phyloP scores from a whole-genome alignment of 805 yeast species.

The Metschnikowia matae region DNA sequence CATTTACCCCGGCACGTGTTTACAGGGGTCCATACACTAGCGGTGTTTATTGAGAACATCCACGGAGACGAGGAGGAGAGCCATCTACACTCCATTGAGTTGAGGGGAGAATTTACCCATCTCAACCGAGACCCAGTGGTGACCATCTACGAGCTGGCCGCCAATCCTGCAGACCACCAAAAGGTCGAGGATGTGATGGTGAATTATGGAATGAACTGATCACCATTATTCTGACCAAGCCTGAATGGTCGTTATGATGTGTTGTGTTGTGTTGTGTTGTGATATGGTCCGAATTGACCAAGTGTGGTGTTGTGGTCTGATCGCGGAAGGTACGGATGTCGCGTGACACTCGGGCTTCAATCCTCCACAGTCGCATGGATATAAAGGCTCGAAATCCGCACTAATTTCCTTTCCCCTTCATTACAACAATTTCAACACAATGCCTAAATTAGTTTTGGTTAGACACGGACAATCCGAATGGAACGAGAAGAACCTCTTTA shows the following conservation, averaged over 20 bases:
- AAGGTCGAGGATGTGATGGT: slow-evolving; percentile 18
- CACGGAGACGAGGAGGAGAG: slow-evolving; percentile 44
- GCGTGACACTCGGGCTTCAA: slow-evolving; percentile 17
- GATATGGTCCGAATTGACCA: too few relatives aligned
- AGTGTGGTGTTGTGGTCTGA: slow-evolving; percentile 8
- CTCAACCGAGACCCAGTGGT: slow-evolving; percentile 65
- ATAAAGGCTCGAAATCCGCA: slow-evolving; percentile 4
- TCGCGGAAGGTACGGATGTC: background rate
- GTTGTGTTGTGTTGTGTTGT: too few relatives aligned
- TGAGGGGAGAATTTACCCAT: slow-evolving; percentile 67
- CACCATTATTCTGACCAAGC: too few relatives aligned
- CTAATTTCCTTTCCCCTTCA: background rate
- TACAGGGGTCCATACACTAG: slow-evolving; percentile 62
- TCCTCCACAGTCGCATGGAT: slow-evolving; percentile 14
- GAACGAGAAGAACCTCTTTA: slow-evolving; percentile 96
- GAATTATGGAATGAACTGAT: background rate
- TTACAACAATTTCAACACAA: slow-evolving; percentile 14
- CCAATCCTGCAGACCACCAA: slow-evolving; percentile 86
- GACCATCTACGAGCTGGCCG: slow-evolving; percentile 82
- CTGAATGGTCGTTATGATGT: background rate
- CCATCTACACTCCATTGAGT: slow-evolving; percentile 64
- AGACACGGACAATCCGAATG: slow-evolving; percentile 99
- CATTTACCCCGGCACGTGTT: slow-evolving; percentile 71
- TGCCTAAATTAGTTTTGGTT: slow-evolving; percentile 76
- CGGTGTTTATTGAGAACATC: slow-evolving; percentile 64